Evolutionary conservation across 2,329 filamentous ascomycete genomes (phyloP).

Genomic region (Metarhizium anisopliae): DNA sequence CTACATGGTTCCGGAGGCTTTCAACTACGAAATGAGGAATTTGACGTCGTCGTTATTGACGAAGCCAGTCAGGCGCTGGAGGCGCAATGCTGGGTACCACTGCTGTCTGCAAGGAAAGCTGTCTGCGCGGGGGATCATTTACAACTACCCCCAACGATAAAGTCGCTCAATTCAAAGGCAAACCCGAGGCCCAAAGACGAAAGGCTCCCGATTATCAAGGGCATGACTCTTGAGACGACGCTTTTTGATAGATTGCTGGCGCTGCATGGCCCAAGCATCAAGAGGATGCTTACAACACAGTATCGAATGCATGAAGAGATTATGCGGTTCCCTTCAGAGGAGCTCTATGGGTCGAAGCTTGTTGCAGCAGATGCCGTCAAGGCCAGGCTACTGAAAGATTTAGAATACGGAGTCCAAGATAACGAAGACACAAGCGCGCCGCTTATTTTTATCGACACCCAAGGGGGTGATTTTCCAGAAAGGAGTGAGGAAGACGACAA

Average conservation of each 20-base stretch:
- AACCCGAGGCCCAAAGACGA: constrained; percentile 29
- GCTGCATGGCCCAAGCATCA: constrained; percentile 74
- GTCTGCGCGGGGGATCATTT: constrained; percentile 91
- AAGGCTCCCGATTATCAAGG: constrained; percentile 31
- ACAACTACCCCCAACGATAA: constrained; percentile 90
- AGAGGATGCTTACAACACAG: constrained; percentile 91
- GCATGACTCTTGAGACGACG: constrained; percentile 70
- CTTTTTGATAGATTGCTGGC: constrained; percentile 82
- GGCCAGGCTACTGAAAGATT: constrained; percentile 61
- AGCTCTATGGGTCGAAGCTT: constrained; percentile 76
- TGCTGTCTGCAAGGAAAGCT: constrained; percentile 72
- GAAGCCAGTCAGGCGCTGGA: constrained; percentile 94
- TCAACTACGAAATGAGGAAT: constrained; percentile 69
- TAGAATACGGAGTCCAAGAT: constrained; percentile 68
- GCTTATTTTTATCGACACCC: constrained; percentile 90
- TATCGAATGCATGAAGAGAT: constrained; percentile 97
- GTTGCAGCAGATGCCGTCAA: constrained; percentile 75
- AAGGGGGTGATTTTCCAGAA: constrained; percentile 87
- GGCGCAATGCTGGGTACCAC: constrained; percentile 92
- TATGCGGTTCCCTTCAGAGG: constrained; percentile 86
- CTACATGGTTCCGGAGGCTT: constrained; percentile 85
- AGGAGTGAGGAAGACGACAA: constrained; percentile 64
- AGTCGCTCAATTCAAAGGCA: constrained; percentile 55
- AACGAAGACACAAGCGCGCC: constrained; percentile 84
- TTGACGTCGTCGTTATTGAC: constrained; percentile 92